phyloP scores from a whole-genome alignment of 139 green algal species.

The Closterium sp. region DNA sequence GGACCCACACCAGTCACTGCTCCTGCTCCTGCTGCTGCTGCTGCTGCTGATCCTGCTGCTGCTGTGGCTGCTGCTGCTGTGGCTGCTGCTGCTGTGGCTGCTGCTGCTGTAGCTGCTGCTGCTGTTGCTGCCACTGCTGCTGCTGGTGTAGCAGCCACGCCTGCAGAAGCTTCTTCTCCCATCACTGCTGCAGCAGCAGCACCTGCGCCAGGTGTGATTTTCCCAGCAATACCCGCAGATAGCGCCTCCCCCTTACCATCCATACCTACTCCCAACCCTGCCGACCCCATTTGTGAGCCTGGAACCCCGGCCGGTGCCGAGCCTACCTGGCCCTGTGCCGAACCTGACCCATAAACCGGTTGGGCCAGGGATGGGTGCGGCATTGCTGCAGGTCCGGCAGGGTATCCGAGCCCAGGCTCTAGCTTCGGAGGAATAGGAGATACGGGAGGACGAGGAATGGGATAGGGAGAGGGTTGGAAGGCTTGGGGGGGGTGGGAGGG shows the following conservation, averaged over 20 bases:
- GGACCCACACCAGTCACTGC: background rate
- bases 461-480: background rate
- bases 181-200: no score
- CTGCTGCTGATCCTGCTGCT: background rate
- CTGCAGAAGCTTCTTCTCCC: background rate
- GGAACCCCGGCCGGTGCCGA: background rate
- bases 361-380: background rate
- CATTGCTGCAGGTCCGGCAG: no score
- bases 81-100: background rate
- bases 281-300: background rate
- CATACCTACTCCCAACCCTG: background rate
- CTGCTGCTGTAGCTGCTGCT: background rate
- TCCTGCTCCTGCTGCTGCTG: background rate
- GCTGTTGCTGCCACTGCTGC: no score
- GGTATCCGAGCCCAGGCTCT: background rate
- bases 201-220: no score
- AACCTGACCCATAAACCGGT: background rate
- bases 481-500: background rate
- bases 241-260: background rate
- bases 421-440: background rate
- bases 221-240: no score
- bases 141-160: background rate
- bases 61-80: background rate
- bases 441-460: background rate
- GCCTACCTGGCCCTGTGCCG: background rate